Base-by-base conservation (phyloP, 495 filamentous ascomycete species). In the Penicillium goetzii region DNA sequence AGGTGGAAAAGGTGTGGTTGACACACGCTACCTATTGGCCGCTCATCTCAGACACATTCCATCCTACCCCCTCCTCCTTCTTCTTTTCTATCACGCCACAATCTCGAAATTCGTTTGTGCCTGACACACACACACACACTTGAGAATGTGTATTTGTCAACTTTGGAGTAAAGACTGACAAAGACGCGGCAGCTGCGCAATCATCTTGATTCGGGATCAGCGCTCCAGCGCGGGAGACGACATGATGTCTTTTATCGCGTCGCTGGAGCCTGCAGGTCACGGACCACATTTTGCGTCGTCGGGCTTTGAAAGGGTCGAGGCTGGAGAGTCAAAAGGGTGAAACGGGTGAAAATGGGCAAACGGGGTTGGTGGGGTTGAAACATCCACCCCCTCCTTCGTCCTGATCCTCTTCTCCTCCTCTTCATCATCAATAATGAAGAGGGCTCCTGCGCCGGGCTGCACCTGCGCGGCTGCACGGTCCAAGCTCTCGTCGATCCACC, bases 31-130 rank as follows among this genome's bases (percentile, higher is more conserved):
- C 7, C 54, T 19, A 72, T 70, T 72, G 69, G 67, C 38, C 45
- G 30, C 23, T 51, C 40, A 30, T 56, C 64, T 58, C 58, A 66
- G 70, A 72, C 70, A 72, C 70, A 73, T 73, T 73, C 70, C 68
- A 65, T 61, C 57, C 65, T 60, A 54, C 57, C 70, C 60, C 50
- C 14, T 15, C 50, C 14, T 53, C 50, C 15, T 21, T 52, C 11
- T 52, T 33, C 7, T 53, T 33, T n/a, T 28, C 30, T 30, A 57
- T 58, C 66, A 61, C 36, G 58, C 68, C 68, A 68, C 69, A 73
- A 72, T 68, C 71, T 63, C 14, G 61, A 45, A 49, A 68, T 61
- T 54, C 64, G 56, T 41, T 41, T 14, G 17, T 17, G 40, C 17
- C 32, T 10, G 30, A 25, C 19, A 40, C 11, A 17, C 34, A 28